Percentiles rank a stretch among this genome's conserved stretches.
phyloP scores from a whole-genome alignment of 805 yeast species.

The Kodamaea hsintzibuensis region DNA sequence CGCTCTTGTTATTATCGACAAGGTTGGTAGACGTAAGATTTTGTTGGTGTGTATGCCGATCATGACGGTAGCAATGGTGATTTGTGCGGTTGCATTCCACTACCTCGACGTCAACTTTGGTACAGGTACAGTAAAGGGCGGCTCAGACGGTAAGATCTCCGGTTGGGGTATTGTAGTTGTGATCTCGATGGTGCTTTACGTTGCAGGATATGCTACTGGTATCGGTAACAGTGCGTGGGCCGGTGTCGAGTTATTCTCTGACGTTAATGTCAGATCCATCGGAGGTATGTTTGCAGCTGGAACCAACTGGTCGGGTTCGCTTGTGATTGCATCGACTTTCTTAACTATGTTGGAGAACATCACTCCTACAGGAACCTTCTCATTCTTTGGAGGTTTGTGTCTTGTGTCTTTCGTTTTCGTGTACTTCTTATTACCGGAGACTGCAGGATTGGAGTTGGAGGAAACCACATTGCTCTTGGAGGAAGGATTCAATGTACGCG shows the following conservation, averaged over 20 bases:
- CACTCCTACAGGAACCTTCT: constrained; percentile 94
- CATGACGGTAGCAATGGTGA: constrained; percentile 72
- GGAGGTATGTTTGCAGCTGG: constrained; percentile 92
- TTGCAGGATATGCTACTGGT: constrained; percentile 90
- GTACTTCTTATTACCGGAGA: constrained; percentile 87
- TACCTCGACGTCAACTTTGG: constrained; percentile 64
- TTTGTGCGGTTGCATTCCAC: constrained; percentile 92
- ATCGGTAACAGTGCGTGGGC: constrained; percentile 99
- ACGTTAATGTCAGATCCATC: constrained; percentile 81
- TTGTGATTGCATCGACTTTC: constrained; percentile 87
- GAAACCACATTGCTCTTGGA: constrained; percentile 81
- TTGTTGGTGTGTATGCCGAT: constrained; percentile 80
- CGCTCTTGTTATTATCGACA: constrained; percentile 86
- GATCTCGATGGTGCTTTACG: constrained; percentile 80
- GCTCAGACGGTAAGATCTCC: constrained; percentile 48
- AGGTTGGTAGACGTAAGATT: constrained; percentile 83
- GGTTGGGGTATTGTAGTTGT: constrained; percentile 91
- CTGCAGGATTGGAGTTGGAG: constrained; percentile 86
- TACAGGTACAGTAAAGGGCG: constrained; percentile 39
- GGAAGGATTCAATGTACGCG: constrained; percentile 82
- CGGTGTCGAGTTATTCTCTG: constrained; percentile 93
- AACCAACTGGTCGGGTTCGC: constrained; percentile 93
- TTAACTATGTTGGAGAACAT: constrained; percentile 91
- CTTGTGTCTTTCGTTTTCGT: constrained; percentile 70
- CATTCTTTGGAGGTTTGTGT: constrained; percentile 83